A percentile compares a stretch with the other conserved stretches of the same genome.
Evolutionary conservation across 371 early-diverging fungal genomes (phyloP).

Genomic region (Circinella minor): DNA sequence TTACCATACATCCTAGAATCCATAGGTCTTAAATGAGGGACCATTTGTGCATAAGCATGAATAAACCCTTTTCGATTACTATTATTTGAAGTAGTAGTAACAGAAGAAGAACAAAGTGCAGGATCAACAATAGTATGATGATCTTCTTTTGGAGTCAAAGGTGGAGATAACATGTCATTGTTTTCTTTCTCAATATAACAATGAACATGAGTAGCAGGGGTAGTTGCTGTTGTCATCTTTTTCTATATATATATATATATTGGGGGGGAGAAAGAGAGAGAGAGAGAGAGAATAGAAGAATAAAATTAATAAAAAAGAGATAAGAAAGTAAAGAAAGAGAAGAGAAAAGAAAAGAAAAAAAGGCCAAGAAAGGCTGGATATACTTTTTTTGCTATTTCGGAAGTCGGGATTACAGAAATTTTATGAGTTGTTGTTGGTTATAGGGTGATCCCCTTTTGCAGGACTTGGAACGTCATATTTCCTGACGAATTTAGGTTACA

Average conservation of each 20-base stretch:
- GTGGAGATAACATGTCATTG: slow-evolving; percentile 19
- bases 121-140: neutral
- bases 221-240: neutral
- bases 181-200: slow-evolving; percentile 10
- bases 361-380: neutral
- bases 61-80: slow-evolving; percentile 16
- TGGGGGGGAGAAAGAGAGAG: slow-evolving; percentile 5
- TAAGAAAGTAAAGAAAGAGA: slow-evolving; percentile 17
- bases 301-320: slow-evolving; percentile 9
- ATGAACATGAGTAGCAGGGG: slow-evolving; percentile 1
- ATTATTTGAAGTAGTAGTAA: neutral
- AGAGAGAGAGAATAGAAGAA: neutral
- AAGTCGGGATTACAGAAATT: slow-evolving; percentile 11
- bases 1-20: slow-evolving; percentile 10
- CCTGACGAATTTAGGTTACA: slow-evolving; percentile 2
- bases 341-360: slow-evolving; percentile 18
- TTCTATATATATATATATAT: neutral
- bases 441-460: slow-evolving; percentile 6
- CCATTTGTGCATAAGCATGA: slow-evolving; percentile 24
- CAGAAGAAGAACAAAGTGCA: too few species aligned
- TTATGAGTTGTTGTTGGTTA: neutral
- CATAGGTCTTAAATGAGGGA: slow-evolving; percentile 17
- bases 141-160: slow-evolving; percentile 19
- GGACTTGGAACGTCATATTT: slow-evolving; percentile 7
- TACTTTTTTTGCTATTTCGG: neutral